phyloP scores from a whole-genome alignment of 1,139 yeast genomes.

The Suhomyces terraborum region DNA sequence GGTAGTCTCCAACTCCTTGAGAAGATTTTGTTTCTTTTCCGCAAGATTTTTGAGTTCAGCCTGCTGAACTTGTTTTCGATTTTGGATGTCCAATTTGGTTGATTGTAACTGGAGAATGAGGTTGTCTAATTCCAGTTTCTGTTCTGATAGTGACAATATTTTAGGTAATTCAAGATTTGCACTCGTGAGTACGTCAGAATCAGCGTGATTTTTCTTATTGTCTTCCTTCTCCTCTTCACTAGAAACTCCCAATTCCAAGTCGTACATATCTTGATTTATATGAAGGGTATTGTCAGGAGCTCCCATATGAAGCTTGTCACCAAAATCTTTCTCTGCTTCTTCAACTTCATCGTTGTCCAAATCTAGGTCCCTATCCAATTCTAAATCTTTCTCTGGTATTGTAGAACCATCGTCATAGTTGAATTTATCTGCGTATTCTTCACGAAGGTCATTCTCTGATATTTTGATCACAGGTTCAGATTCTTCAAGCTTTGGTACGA shows the following conservation, averaged over 20 bases:
- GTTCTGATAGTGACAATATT: constrained; percentile 10
- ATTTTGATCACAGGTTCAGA: constrained; percentile 8
- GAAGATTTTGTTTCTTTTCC: not conserved
- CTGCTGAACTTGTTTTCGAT: constrained; percentile 8
- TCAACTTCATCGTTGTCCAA: constrained; percentile 8
- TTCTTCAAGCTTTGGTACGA: constrained; percentile 16
- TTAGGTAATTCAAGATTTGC: not conserved
- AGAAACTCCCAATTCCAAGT: constrained; percentile 15
- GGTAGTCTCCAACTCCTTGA: not conserved
- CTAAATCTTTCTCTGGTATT: constrained; percentile 1
- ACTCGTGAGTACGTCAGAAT: not conserved
- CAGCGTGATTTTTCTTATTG: not conserved
- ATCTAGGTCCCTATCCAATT: constrained; percentile 6
- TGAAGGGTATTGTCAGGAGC: not conserved
- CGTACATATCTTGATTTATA: constrained; percentile 16
- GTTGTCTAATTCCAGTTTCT: constrained; percentile 5
- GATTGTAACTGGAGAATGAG: constrained; percentile 6
- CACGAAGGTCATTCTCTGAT: constrained; percentile 13
- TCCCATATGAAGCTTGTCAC: constrained; percentile 4
- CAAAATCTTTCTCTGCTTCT: not conserved
- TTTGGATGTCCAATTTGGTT: constrained; percentile 5
- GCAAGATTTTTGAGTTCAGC: constrained; percentile 7
- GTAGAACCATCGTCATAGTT: constrained; percentile 20
- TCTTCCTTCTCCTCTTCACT: constrained; percentile 10
- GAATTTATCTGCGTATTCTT: constrained; percentile 19